A percentile compares a stretch with the other conserved stretches of the same genome.
Conservation (phyloP, 2,329 filamentous ascomycete species). For the Penicillium glabrum region DNA sequence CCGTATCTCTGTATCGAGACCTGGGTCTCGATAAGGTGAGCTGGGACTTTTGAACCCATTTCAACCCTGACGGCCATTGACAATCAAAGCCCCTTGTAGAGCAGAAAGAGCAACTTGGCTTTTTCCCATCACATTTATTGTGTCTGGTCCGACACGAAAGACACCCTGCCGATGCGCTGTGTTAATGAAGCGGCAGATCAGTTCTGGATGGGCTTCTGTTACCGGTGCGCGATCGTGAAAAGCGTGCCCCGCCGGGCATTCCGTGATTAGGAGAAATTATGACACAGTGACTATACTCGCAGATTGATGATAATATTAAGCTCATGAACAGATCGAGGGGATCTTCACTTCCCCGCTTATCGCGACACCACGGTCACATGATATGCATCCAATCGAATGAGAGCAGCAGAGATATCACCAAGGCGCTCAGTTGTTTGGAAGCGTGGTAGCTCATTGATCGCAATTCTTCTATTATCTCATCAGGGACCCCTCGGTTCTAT, state of each 20-base stretch:
- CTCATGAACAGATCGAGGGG: background rate
- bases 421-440: background rate
- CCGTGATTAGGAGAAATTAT: background rate
- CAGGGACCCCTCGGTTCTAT: too few species aligned
- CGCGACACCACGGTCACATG: conserved; percentile 17
- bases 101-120: conserved; percentile 17
- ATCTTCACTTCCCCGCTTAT: conserved; percentile 14
- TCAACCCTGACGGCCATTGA: conserved; percentile 18
- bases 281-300: background rate
- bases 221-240: conserved; percentile 23
- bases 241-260: conserved; percentile 16
- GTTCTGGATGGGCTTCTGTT: background rate
- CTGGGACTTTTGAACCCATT: conserved; percentile 18
- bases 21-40: conserved; percentile 14
- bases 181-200: background rate
- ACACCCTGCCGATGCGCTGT: conserved; percentile 11
- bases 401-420: background rate
- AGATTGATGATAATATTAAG: background rate
- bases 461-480: too few species aligned
- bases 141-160: conserved; percentile 22
- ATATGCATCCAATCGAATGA: background rate
- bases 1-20: conserved; percentile 10
- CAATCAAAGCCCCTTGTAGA: conserved; percentile 9
- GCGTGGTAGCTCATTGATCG: background rate
- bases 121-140: conserved; percentile 23